Conservation (phyloP, 2,329 filamentous ascomycete genomes). For the Cytospora chrysosperma region DNA sequence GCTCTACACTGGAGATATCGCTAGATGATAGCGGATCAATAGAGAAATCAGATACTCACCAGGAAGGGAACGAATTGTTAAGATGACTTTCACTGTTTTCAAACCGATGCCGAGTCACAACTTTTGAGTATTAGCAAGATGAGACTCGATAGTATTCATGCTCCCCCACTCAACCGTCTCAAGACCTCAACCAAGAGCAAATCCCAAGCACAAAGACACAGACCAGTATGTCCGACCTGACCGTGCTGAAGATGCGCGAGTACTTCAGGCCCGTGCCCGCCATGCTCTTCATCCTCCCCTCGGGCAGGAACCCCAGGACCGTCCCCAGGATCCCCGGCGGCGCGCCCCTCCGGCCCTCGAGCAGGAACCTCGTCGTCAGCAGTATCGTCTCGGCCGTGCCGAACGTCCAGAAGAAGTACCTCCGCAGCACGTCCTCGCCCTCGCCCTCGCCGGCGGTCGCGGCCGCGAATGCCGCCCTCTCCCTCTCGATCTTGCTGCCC, state of each 20-base stretch:
- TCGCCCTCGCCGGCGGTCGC: slow-evolving; percentile 24
- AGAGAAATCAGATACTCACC: not conserved
- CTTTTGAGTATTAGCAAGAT: not conserved
- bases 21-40: not conserved
- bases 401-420: slow-evolving; percentile 75
- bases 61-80: not conserved
- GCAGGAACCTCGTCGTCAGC: slow-evolving; percentile 68
- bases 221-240: slow-evolving; percentile 71
- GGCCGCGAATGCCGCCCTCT: slow-evolving; percentile 40
- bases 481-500: slow-evolving; percentile 62
- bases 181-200: slow-evolving; percentile 44
- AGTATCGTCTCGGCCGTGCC: slow-evolving; percentile 73
- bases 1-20: not conserved
- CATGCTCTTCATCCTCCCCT: slow-evolving; percentile 51
- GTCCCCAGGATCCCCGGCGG: slow-evolving; percentile 63
- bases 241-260: slow-evolving; percentile 68
- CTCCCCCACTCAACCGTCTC: not conserved
- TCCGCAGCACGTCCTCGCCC: slow-evolving; percentile 33
- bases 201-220: slow-evolving; percentile 73
- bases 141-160: not conserved
- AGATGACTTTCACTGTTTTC: not conserved
- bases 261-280: slow-evolving; percentile 60
- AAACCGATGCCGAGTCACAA: not conserved
- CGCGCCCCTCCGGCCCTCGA: slow-evolving; percentile 60
- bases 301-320: slow-evolving; percentile 63